Conservation (phyloP, 768 basidiomycete genomes). For the Lactarius deliciosus region DNA sequence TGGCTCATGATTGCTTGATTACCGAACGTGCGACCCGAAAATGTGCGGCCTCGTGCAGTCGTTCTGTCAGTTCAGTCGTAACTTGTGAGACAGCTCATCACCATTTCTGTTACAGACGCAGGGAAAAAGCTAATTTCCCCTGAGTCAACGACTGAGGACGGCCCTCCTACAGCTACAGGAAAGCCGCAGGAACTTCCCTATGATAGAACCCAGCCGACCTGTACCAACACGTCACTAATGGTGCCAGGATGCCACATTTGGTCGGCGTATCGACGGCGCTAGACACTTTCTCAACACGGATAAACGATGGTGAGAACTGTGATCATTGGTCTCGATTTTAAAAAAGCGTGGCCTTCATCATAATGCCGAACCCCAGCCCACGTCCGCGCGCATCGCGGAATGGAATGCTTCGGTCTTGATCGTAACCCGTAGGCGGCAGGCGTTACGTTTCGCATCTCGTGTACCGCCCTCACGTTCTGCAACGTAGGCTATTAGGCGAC, state of each 20-base stretch:
- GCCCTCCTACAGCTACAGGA: neutral
- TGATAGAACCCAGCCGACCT: neutral
- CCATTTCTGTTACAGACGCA: neutral
- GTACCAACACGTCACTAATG: neutral
- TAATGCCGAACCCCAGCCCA: neutral
- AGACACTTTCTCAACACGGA: neutral
- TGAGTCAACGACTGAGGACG: neutral
- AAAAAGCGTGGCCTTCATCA: neutral
- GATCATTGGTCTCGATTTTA: neutral
- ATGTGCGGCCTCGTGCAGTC: neutral
- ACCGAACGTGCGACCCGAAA: neutral
- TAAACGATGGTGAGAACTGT: neutral
- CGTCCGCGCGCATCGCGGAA: neutral
- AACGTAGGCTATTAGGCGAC: neutral
- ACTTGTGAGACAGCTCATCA: neutral
- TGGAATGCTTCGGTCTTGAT: neutral
- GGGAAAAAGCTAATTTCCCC: neutral
- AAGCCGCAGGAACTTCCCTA: neutral
- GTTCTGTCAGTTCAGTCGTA: neutral
- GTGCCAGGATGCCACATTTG: neutral
- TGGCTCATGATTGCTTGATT: constrained; percentile 6
- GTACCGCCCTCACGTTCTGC: neutral
- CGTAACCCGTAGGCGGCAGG: neutral
- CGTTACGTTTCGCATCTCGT: neutral
- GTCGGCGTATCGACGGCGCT: neutral